These are phyloP conservation scores for Globisporangium recalcitrans DNA, from an alignment of 352 stramenopile genomes.

Conservation along the genomic window DNA sequence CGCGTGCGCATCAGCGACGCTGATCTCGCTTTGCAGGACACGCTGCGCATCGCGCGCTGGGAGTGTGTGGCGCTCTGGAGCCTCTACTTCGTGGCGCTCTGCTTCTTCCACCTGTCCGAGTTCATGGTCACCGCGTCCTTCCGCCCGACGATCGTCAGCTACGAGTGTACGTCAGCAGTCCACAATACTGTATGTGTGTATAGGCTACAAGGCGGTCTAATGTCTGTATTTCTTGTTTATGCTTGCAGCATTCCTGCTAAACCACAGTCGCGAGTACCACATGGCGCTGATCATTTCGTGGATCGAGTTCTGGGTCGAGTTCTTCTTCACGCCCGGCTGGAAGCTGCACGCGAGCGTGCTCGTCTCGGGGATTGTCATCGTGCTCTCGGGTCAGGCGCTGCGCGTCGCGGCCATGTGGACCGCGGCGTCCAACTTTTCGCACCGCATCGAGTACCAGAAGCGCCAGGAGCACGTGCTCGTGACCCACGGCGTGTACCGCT, in stretches of 20 bases:
- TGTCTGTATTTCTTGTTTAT: background rate
- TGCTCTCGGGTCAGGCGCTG: conserved; percentile 84
- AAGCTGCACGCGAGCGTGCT: conserved; percentile 69
- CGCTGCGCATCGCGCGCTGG: conserved; percentile 30
- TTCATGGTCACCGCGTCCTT: conserved; percentile 81
- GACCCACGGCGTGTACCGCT: conserved; percentile 90
- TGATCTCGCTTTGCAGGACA: background rate
- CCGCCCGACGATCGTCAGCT: conserved; percentile 69
- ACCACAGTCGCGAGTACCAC: conserved; percentile 90
- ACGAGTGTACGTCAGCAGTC: conserved; percentile 60
- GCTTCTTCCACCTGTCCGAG: conserved; percentile 83
- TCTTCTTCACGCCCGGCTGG: conserved; percentile 63
- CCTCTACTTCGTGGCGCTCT: conserved; percentile 70
- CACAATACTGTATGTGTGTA: background rate
- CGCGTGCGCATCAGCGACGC: background rate
- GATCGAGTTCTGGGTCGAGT: conserved; percentile 91
- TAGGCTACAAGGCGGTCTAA: too few species aligned
- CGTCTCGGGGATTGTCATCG: conserved; percentile 50
- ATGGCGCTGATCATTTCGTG: conserved; percentile 74
- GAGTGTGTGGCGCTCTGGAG: conserved; percentile 59
- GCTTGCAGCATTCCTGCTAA: conserved; percentile 77
- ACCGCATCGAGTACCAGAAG: conserved; percentile 93
- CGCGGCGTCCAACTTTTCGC: conserved; percentile 93
- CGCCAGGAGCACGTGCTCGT: conserved; percentile 92
- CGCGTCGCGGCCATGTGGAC: conserved; percentile 91